phyloP scores from a whole-genome alignment of 306 rosid genomes.

The Vigna reflexopilosa region DNA sequence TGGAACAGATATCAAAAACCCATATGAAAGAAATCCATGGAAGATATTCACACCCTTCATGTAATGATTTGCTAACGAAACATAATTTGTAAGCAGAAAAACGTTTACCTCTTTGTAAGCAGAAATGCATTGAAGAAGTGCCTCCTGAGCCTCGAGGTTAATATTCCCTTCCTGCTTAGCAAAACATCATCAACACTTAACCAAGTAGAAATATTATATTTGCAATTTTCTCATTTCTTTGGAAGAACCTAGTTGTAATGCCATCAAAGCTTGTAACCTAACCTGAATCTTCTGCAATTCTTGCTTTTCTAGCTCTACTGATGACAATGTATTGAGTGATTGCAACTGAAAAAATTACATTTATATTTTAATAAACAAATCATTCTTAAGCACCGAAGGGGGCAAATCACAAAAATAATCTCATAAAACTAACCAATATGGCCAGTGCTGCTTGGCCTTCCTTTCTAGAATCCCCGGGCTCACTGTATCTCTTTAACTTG shows the following conservation, averaged over 20 bases:
- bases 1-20: slow-evolving; percentile 8
- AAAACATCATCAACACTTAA: slow-evolving; percentile 25
- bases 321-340: slow-evolving; percentile 71
- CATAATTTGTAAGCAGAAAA: not conserved
- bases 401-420: slow-evolving; percentile 1
- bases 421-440: slow-evolving; percentile 69
- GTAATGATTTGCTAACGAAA: not conserved
- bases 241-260: slow-evolving; percentile 17
- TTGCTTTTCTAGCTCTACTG: slow-evolving; percentile 63
- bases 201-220: slow-evolving; percentile 32
- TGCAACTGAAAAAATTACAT: slow-evolving; percentile 65
- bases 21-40: slow-evolving; percentile 1
- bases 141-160: slow-evolving; percentile 56
- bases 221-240: slow-evolving; percentile 21
- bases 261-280: slow-evolving; percentile 35
- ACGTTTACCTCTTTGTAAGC: slow-evolving; percentile 72
- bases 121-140: slow-evolving; percentile 66
- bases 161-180: slow-evolving; percentile 50
- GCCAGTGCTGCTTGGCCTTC: slow-evolving; percentile 60
- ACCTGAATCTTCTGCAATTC: slow-evolving; percentile 65
- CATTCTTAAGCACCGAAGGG: not conserved
- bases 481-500: slow-evolving; percentile 45
- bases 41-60: not conserved
- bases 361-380: slow-evolving; percentile 25
- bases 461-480: slow-evolving; percentile 54